Base-by-base conservation (phyloP, 768 basidiomycete species). In the Mrakia blollopis region DNA sequence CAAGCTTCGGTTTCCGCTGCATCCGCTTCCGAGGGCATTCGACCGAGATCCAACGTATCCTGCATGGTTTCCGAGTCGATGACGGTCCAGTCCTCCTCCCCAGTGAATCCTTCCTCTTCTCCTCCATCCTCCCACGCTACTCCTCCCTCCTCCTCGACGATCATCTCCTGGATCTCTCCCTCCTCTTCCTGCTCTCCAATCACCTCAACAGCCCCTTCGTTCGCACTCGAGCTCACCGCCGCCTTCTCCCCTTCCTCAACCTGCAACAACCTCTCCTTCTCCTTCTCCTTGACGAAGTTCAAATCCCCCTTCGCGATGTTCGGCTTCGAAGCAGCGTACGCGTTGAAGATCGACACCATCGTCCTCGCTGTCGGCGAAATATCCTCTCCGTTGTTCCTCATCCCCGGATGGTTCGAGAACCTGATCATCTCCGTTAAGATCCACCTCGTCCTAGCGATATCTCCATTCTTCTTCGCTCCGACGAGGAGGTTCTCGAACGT, bases 401-500 rank as follows among this genome's bases (percentile, higher is more conserved):
- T 18, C 60, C 70, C 54, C 37, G 79, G 62, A 28, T 54, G 75
- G 28, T 80, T 81, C 13, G 78, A 74, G 72, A 82, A 76, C 61
- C 85, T 85, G 35, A 92, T 87, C 84, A 93, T 88, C 85, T 97
- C 94, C 0, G 91, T 92, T 73, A 98, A 85, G 77, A 98, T 90
- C 95, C 94, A 98, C 80, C 95, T 86, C 35, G 90, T 89, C 68
- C 93, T 86, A 4, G 87, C 86, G 30, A 99, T 83, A 82, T 98
- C 96, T 0, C 95, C 94, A 2, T 90, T 85, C 9, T 93, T 86
- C 83, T 93, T 97, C 47, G 92, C 91, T 1, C 93, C 94, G 79
- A 97, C 92, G 76, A 99, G 83, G n/a, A 98, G 83, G 0, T 92
- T 93, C 74, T 87, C 86, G 83, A 94, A 96, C 4, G 92, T 91